Conservation (phyloP, 108 stramenopile species). For the Stephanodiscus triporus region DNA sequence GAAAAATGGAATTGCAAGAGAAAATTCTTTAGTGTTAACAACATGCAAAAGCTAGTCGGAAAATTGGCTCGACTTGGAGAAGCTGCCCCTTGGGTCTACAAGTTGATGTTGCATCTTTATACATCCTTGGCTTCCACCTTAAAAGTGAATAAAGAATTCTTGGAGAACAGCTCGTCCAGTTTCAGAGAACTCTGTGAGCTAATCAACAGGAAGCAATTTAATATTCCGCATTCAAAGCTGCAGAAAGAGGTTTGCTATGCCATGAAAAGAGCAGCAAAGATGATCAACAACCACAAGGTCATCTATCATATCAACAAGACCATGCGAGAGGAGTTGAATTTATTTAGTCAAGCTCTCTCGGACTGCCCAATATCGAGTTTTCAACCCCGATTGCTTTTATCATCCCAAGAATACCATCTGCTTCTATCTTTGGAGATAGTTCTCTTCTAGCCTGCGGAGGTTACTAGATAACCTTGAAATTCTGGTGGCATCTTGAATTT, state of each 20-base stretch:
- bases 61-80: slow-evolving; percentile 29
- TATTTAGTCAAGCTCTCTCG: neutral
- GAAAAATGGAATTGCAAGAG: neutral
- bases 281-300: neutral
- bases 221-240: neutral
- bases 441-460: slow-evolving; percentile 22
- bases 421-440: slow-evolving; percentile 2
- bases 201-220: neutral
- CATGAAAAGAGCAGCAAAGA: slow-evolving; percentile 6
- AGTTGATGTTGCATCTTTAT: slow-evolving; percentile 29
- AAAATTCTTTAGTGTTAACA: slow-evolving; percentile 3
- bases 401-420: slow-evolving; percentile 12
- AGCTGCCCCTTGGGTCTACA: slow-evolving; percentile 19
- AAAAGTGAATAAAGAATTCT: slow-evolving; percentile 1
- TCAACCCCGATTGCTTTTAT: slow-evolving; percentile 15
- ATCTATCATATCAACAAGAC: slow-evolving; percentile 17
- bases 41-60: slow-evolving; percentile 13
- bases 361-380: neutral
- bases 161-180: neutral
- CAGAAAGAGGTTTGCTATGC: neutral
- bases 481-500: slow-evolving; percentile 25
- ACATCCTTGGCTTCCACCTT: slow-evolving; percentile 15
- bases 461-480: neutral
- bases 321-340: slow-evolving; percentile 12
- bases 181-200: slow-evolving; percentile 4